Evolutionary conservation across 1,284 basidiomycete species (phyloP).

Genomic region (Trichosporon sp.): DNA sequence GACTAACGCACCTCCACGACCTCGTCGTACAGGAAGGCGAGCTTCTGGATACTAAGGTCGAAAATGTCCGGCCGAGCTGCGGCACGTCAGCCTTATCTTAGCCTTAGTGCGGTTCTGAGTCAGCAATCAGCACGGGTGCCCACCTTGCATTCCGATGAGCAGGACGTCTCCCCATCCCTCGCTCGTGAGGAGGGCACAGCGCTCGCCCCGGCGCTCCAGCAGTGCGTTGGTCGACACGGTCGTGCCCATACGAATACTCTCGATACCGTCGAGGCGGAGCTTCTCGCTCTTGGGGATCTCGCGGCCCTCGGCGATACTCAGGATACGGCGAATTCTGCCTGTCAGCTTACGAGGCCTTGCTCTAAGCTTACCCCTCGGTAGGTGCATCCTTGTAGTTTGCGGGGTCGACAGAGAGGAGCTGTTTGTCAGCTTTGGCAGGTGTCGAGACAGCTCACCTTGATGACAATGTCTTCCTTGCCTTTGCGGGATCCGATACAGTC

Average conservation of each 20-base stretch:
- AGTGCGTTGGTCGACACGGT: conserved; percentile 85
- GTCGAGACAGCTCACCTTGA: conserved; percentile 20
- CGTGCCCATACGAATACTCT: conserved; percentile 45
- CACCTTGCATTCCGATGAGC: conserved; percentile 39
- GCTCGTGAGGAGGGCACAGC: conserved; percentile 89
- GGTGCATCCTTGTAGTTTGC: conserved; percentile 89
- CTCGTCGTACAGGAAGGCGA: conserved; percentile 69
- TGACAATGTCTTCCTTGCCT: conserved; percentile 27
- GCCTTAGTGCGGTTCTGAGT: no score
- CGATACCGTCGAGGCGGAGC: conserved; percentile 47
- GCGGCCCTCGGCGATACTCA: conserved; percentile 68
- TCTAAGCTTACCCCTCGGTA: conserved; percentile 49
- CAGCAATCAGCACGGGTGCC: not conserved
- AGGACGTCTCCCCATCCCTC: conserved; percentile 58
- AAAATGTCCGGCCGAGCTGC: conserved; percentile 69
- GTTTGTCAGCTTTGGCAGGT: not conserved
- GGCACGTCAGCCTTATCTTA: not conserved
- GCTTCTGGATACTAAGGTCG: conserved; percentile 76
- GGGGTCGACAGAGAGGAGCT: conserved; percentile 79
- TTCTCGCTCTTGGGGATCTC: conserved; percentile 61
- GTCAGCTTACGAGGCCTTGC: not conserved
- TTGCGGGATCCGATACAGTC: conserved; percentile 37
- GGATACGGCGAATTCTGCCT: conserved; percentile 72
- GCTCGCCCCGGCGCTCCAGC: conserved; percentile 86
- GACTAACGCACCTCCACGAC: conserved; percentile 64